phyloP scores from a whole-genome alignment of 78 protist species.

The Dictyostelium firmibasis region DNA sequence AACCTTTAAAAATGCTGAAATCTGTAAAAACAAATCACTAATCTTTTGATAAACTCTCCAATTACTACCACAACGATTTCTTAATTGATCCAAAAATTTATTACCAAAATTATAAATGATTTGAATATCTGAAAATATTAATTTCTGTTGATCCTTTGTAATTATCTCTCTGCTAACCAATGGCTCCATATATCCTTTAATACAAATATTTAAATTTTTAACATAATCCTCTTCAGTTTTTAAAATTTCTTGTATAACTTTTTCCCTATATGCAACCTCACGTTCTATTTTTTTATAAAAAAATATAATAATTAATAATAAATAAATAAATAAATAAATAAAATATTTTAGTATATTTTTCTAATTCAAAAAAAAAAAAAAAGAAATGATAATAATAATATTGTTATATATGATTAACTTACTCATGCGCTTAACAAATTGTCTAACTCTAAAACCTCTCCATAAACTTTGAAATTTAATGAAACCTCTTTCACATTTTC shows the following conservation, averaged over 20 bases:
- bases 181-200: slow-evolving; percentile 48
- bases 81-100: slow-evolving; percentile 9
- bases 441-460: slow-evolving; percentile 69
- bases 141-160: slow-evolving; percentile 39
- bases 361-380: background rate
- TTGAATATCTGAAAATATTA: slow-evolving; percentile 61
- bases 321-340: background rate
- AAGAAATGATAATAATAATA: background rate
- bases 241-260: slow-evolving; percentile 40
- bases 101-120: slow-evolving; percentile 63
- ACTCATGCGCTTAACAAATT: slow-evolving; percentile 5
- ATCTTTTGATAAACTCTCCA: slow-evolving; percentile 32
- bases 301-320: too few species aligned
- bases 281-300: background rate
- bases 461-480: slow-evolving; percentile 49
- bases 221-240: slow-evolving; percentile 66
- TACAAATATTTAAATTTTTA: slow-evolving; percentile 26
- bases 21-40: slow-evolving; percentile 22
- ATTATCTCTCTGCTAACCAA: background rate
- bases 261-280: slow-evolving; percentile 64
- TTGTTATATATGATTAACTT: too few species aligned
- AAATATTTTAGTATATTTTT: background rate
- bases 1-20: slow-evolving; percentile 63
- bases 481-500: slow-evolving; percentile 37
- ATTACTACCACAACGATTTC: background rate